Conservation (phyloP, 306 rosid genomes). For the Fragaria ananassa region DNA sequence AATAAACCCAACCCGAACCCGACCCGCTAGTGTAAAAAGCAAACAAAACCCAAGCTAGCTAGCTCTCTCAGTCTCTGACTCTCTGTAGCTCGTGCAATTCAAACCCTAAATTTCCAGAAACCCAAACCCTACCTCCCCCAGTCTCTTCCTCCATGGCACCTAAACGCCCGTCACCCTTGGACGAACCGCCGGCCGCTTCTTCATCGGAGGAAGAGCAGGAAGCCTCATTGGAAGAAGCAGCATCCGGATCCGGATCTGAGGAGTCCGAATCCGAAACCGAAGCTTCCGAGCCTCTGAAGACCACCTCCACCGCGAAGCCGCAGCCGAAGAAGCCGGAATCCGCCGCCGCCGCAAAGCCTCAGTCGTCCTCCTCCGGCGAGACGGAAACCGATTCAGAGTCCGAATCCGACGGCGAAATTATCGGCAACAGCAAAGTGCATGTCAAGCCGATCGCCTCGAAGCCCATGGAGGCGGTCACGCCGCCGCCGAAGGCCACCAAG, state of each 20-base stretch:
- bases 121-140: constrained; percentile 23
- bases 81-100: too few relatives aligned
- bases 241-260: background rate
- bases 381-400: constrained; percentile 44
- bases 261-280: background rate
- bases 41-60: background rate
- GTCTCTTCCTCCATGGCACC: constrained; percentile 44
- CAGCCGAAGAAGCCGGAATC: too few relatives aligned
- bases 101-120: too few relatives aligned
- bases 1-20: background rate
- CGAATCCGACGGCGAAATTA: constrained; percentile 36
- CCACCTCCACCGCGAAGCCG: constrained; percentile 14
- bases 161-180: constrained; percentile 60
- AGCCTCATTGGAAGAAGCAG: constrained; percentile 28
- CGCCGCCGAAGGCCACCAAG: constrained; percentile 33
- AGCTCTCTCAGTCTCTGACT: background rate
- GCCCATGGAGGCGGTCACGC: constrained; percentile 48
- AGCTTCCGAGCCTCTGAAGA: background rate
- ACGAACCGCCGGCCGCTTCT: constrained; percentile 70
- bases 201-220: constrained; percentile 39
- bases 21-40: background rate
- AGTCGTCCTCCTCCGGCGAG: constrained; percentile 35
- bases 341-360: background rate
- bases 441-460: constrained; percentile 47
- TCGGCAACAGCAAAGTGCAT: background rate